These are phyloP conservation scores for Aspergillus carbonarius DNA, from an alignment of 2,329 filamentous ascomycete species.

Conservation along the genomic window DNA sequence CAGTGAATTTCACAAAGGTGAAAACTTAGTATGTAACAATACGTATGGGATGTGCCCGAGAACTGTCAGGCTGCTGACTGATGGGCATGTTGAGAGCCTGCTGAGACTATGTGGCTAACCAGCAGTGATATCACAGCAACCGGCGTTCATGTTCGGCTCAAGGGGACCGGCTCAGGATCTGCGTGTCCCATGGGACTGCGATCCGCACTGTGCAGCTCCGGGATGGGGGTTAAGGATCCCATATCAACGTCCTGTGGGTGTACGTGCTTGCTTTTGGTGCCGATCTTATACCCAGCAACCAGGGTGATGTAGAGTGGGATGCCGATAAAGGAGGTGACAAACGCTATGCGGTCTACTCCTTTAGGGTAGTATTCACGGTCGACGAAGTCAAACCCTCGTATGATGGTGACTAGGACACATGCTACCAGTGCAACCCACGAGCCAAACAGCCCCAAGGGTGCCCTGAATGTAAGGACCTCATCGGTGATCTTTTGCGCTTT, in stretches of 20 bases:
- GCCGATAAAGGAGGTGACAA: constrained; percentile 72
- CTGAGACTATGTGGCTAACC: neutral
- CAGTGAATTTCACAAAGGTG: neutral
- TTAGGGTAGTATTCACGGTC: constrained; percentile 42
- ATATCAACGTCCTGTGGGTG: constrained; percentile 63
- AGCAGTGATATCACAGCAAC: neutral
- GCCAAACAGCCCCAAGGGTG: constrained; percentile 69
- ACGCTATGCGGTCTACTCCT: constrained; percentile 67
- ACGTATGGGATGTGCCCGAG: neutral
- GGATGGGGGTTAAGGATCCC: constrained; percentile 64
- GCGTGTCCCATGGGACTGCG: neutral
- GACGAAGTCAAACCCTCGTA: constrained; percentile 77
- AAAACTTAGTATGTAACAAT: neutral
- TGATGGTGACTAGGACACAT: constrained; percentile 70
- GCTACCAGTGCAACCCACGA: constrained; percentile 66
- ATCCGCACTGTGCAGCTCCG: neutral
- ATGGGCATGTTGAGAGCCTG: too few species aligned
- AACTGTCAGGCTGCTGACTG: neutral
- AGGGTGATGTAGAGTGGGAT: constrained; percentile 70
- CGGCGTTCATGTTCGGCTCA: neutral
- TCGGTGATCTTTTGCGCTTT: constrained; percentile 59
- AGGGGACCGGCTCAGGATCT: neutral
- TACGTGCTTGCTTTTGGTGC: constrained; percentile 55
- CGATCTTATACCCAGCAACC: constrained; percentile 65
- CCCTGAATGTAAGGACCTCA: constrained; percentile 59